A percentile compares a stretch with the other conserved stretches of the same genome.
These are phyloP conservation scores for Fusarium liriodendri DNA, from an alignment of 2,329 filamentous ascomycete species.

Conservation along the genomic window DNA sequence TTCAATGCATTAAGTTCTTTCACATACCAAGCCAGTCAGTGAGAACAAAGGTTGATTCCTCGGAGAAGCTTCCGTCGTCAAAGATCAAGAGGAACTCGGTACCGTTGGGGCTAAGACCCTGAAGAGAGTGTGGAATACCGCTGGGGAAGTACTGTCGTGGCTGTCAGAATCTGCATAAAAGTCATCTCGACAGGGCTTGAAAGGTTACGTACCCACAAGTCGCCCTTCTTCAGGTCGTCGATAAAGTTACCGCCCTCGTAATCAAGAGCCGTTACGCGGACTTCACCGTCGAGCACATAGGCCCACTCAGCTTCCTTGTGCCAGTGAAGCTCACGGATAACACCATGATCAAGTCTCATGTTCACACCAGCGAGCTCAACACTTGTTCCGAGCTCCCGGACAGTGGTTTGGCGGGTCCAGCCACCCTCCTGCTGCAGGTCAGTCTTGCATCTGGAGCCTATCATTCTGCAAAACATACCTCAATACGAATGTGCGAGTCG, in stretches of 20 bases:
- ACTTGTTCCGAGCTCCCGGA: slow-evolving; percentile 72
- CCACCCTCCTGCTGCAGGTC: slow-evolving; percentile 69
- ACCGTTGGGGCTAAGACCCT: slow-evolving; percentile 74
- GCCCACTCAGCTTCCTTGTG: slow-evolving; percentile 86
- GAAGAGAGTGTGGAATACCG: slow-evolving; percentile 81
- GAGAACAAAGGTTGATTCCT: slow-evolving; percentile 77
- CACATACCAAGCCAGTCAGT: slow-evolving; percentile 77
- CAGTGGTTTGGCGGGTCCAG: slow-evolving; percentile 80
- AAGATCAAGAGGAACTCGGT: slow-evolving; percentile 63
- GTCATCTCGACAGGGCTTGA: no score
- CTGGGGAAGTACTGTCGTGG: slow-evolving; percentile 73
- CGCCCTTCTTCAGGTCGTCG: slow-evolving; percentile 80
- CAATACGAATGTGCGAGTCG: slow-evolving; percentile 72
- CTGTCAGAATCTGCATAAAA: background rate
- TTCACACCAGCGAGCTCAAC: slow-evolving; percentile 81
- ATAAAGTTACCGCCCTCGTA: slow-evolving; percentile 81
- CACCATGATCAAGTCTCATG: slow-evolving; percentile 79
- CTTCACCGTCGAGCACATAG: slow-evolving; percentile 76
- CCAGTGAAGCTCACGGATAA: slow-evolving; percentile 83
- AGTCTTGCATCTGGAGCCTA: background rate
- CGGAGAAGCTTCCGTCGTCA: slow-evolving; percentile 63
- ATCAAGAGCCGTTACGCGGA: slow-evolving; percentile 79
- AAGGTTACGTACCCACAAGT: slow-evolving; percentile 61
- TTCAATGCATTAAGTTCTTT: no score
- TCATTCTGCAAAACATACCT: slow-evolving; percentile 54